Evolutionary conservation across 257 asterid species (phyloP).

Genomic region (Cruciata laevipes): DNA sequence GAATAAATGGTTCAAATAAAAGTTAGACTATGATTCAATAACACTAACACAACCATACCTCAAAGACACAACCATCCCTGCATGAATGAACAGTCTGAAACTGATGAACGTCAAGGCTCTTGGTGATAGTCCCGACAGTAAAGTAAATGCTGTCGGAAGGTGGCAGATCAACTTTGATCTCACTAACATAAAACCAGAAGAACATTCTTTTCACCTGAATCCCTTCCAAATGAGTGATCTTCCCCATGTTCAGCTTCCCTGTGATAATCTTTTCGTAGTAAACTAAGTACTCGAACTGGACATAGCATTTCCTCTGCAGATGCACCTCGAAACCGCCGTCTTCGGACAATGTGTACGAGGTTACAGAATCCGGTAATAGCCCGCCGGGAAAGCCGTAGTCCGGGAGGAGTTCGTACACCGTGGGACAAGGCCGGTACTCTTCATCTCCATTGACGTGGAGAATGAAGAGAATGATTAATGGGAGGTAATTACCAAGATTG

Average conservation of each 20-base stretch:
- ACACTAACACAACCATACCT: no score
- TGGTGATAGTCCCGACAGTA: constrained; percentile 70
- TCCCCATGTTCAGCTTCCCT: constrained; percentile 65
- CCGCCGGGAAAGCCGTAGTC: constrained; percentile 74
- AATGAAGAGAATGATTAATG: constrained; percentile 8
- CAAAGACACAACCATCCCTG: constrained; percentile 22
- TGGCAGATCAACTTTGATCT: constrained; percentile 81
- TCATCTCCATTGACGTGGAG: constrained; percentile 9
- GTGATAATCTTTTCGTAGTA: constrained; percentile 67
- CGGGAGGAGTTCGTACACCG: constrained; percentile 63
- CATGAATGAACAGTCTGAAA: constrained; percentile 70
- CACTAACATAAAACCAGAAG: constrained; percentile 80
- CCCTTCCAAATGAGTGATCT: constrained; percentile 58
- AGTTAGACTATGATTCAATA: no score
- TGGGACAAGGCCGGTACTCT: constrained; percentile 15
- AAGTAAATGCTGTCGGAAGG: constrained; percentile 69
- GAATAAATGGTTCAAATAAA: no score
- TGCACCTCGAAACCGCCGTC: constrained; percentile 73
- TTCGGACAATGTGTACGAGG: constrained; percentile 50
- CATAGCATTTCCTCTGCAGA: constrained; percentile 55
- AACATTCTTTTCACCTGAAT: constrained; percentile 65
- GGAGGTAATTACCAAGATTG: constrained; percentile 6
- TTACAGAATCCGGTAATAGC: constrained; percentile 74
- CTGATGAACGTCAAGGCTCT: constrained; percentile 71
- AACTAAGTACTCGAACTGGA: constrained; percentile 65